Evolutionary conservation across 805 yeast genomes (phyloP), one percentile per base, ranked within the genome.

Genomic region (Candida ovalis): DNA sequence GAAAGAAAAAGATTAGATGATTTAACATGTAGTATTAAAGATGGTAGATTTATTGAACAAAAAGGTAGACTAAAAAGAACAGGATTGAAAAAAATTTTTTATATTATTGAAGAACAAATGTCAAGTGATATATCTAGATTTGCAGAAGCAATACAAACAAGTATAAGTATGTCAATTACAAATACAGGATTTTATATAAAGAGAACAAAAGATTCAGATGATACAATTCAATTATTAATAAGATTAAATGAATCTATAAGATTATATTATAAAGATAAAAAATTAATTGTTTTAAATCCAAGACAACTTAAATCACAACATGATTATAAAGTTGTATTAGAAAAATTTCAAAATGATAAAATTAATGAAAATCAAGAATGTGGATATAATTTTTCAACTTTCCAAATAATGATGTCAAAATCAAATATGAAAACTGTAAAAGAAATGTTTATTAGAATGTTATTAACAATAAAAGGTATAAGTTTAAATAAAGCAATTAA

Each of bases 1-100:
- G 99, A 94, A 69, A 74, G 99, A 35, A 94, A 94, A 66, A 71
- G 97, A 47, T 66, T 91, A 40, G 96, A 88, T 61, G 99, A 94
- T 72, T 75, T 94, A 58, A 86, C 86, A 0, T 61, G 73, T 30
- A 87, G 96, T 44, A 89, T 94, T 41, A 76, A 78, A 50, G 99
- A 94, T 66, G 96, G 96, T 2, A 70, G 99, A 43, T 90, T 86
- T 59, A 73, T 75, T 46, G 99, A 94, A 62, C 99, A 94, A 62
- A 91, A 92, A 61, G 68, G 75, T 17, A 75, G 99, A 46, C 70
- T 94, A 48, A 75, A 75, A 44, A 77, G 83, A 62, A 77, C 94
- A 0, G 89, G 87, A 0, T 69, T 91, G 59, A 69, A 70, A 18
- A 76, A 86, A 54, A 78, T 84, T 18, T 82, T 81, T 54, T 94